These are phyloP conservation scores for Mallotus nudiflorus DNA, from an alignment of 345 rosid species.

Conservation along the genomic window DNA sequence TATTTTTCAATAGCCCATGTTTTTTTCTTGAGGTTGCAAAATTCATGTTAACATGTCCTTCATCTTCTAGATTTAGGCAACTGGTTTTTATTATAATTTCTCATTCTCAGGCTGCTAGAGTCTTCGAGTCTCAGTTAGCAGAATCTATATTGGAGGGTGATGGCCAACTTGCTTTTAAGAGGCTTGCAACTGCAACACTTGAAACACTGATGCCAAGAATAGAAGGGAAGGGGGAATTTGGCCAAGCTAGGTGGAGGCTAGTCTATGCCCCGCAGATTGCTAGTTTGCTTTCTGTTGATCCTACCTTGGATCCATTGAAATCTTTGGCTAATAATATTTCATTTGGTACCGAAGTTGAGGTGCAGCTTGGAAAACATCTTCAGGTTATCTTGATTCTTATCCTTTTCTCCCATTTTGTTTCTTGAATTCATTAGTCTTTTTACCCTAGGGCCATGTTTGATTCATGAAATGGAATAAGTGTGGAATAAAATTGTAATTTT, in stretches of 20 bases:
- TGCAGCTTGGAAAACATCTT: slow-evolving; percentile 92
- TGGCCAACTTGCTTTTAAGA: slow-evolving; percentile 95
- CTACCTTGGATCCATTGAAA: slow-evolving; percentile 87
- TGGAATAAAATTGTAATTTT: no score
- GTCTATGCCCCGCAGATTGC: slow-evolving; percentile 99
- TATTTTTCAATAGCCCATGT: not conserved
- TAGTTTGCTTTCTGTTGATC: slow-evolving; percentile 94
- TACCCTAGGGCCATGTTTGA: no score
- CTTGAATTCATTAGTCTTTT: not conserved
- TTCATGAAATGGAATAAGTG: no score
- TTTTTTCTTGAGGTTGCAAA: slow-evolving; percentile 15
- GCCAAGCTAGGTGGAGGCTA: slow-evolving; percentile 97
- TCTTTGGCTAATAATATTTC: slow-evolving; percentile 87
- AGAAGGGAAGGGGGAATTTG: slow-evolving; percentile 96
- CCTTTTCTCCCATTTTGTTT: not conserved
- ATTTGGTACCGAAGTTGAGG: slow-evolving; percentile 91
- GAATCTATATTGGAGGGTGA: slow-evolving; percentile 96
- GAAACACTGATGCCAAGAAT: slow-evolving; percentile 92
- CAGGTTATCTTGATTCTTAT: slow-evolving; percentile 49
- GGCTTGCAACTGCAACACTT: slow-evolving; percentile 95
- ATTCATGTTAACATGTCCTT: slow-evolving; percentile 2
- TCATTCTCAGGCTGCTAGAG: slow-evolving; percentile 77
- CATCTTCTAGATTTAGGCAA: slow-evolving; percentile 1
- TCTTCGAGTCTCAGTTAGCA: slow-evolving; percentile 91
- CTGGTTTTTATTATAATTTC: slow-evolving; percentile 10